These are phyloP conservation scores for Lindgomyces ingoldianus DNA, from an alignment of 495 filamentous ascomycete species.

Conservation along the genomic window DNA sequence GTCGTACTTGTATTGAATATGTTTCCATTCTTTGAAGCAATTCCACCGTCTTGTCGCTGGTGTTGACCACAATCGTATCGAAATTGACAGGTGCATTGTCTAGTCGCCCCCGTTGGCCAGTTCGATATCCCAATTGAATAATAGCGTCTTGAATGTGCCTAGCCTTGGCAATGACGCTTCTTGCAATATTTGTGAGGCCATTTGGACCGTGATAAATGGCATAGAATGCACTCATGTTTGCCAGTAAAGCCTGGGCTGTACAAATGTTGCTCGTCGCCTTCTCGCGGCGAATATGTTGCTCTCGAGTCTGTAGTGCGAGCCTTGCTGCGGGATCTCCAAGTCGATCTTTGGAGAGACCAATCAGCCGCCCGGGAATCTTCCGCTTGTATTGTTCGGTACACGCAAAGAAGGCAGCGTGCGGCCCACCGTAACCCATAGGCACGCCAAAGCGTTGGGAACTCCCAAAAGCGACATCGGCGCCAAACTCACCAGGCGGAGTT, in stretches of 20 bases:
- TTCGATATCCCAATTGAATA: conserved; percentile 64
- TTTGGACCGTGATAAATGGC: conserved; percentile 94
- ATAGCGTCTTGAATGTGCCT: conserved; percentile 69
- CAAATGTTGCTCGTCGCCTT: conserved; percentile 99
- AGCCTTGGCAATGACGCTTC: conserved; percentile 70
- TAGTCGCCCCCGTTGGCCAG: conserved; percentile 57
- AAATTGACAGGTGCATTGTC: conserved; percentile 63
- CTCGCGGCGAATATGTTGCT: conserved; percentile 96
- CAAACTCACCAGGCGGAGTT: conserved; percentile 92
- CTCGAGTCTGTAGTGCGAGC: conserved; percentile 88
- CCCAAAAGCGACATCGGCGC: conserved; percentile 95
- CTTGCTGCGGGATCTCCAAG: conserved; percentile 82
- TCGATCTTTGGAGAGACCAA: conserved; percentile 92
- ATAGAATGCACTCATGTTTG: conserved; percentile 97
- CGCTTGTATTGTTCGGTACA: conserved; percentile 90
- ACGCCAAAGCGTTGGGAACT: conserved; percentile 95
- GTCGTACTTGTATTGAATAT: conserved; percentile 64
- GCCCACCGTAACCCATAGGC: conserved; percentile 90
- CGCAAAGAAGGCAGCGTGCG: conserved; percentile 97
- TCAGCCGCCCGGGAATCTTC: conserved; percentile 90
- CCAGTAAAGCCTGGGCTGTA: conserved; percentile 91
- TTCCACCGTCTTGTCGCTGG: conserved; percentile 50
- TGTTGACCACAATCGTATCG: conserved; percentile 74
- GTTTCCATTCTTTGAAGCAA: conserved; percentile 54
- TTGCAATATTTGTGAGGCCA: conserved; percentile 83